Evolutionary conservation across 2,329 filamentous ascomycete genomes (phyloP).

Genomic region (Xylaria sp.): DNA sequence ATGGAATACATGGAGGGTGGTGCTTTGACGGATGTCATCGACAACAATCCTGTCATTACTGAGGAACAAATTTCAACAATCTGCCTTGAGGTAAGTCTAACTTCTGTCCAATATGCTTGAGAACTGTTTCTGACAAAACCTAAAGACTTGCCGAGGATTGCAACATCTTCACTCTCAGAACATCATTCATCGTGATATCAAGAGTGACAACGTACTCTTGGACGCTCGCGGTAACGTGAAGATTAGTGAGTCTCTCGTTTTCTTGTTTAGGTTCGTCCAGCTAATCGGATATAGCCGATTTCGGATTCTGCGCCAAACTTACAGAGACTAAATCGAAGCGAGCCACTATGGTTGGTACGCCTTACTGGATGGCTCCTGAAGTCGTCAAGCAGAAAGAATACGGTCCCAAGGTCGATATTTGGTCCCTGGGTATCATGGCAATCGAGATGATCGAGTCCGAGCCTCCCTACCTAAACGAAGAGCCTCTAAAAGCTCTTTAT

Average conservation of each 20-base stretch:
- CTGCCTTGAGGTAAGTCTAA: conserved; percentile 81
- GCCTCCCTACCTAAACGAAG: conserved; percentile 96
- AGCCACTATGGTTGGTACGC: conserved; percentile 98
- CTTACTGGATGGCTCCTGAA: conserved; percentile 99
- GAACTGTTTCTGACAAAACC: conserved; percentile 32
- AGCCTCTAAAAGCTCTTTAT: conserved; percentile 95
- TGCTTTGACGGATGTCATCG: conserved; percentile 96
- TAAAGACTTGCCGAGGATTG: conserved; percentile 90
- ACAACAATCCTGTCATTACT: conserved; percentile 93
- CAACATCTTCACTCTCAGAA: conserved; percentile 95
- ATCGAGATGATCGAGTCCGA: conserved; percentile 99
- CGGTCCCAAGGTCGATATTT: conserved; percentile 97
- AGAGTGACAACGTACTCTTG: conserved; percentile 97
- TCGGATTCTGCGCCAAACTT: conserved; percentile 98
- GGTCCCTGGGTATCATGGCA: conserved; percentile 99
- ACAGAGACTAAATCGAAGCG: conserved; percentile 97
- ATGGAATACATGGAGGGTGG: conserved; percentile 99
- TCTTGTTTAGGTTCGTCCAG: conserved; percentile 47
- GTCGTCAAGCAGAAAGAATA: conserved; percentile 99
- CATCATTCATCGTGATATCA: conserved; percentile 99
- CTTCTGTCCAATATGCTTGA: background rate
- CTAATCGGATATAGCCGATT: conserved; percentile 75
- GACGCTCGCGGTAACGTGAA: conserved; percentile 96
- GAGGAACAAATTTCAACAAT: conserved; percentile 99
- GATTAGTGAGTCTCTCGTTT: conserved; percentile 75